Evolutionary conservation across 2,329 filamentous ascomycete species (phyloP).

Genomic region (Aspergillus udagawae): DNA sequence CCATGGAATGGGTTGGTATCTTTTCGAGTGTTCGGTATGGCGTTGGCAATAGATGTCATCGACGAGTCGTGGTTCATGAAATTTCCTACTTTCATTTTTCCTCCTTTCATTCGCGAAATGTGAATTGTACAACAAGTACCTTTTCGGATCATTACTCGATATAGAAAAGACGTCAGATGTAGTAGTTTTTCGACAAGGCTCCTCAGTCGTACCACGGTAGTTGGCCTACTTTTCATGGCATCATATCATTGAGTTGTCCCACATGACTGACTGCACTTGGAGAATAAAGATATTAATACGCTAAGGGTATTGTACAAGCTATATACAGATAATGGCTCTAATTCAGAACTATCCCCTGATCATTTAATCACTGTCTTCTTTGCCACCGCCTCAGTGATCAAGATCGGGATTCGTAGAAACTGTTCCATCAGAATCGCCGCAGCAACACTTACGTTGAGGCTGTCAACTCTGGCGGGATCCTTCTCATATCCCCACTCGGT

Average conservation of each 20-base stretch:
- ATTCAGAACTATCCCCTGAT: background rate
- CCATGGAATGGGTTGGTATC: slow-evolving; percentile 9
- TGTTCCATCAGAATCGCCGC: slow-evolving; percentile 62
- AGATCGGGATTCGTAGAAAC: slow-evolving; percentile 34
- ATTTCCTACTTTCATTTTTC: slow-evolving; percentile 1
- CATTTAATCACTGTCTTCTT: slow-evolving; percentile 13
- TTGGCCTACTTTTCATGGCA: background rate
- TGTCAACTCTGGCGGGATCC: slow-evolving; percentile 64
- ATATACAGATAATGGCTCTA: background rate
- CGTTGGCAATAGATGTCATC: slow-evolving; percentile 19
- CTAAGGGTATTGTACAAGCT: background rate
- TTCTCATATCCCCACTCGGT: slow-evolving; percentile 32
- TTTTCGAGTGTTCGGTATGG: slow-evolving; percentile 15
- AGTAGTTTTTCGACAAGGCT: background rate
- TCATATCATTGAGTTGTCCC: background rate
- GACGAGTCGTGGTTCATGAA: slow-evolving; percentile 3
- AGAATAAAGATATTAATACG: background rate
- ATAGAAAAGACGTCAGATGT: background rate
- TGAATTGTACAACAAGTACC: background rate
- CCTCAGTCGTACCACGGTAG: background rate
- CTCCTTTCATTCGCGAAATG: background rate
- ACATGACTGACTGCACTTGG: background rate
- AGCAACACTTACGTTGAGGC: slow-evolving; percentile 89
- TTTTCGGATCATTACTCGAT: background rate
- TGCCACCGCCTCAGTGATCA: slow-evolving; percentile 15